Conservation (phyloP, 176 grass and related monocot genomes). For the Metroxylon sagu region DNA sequence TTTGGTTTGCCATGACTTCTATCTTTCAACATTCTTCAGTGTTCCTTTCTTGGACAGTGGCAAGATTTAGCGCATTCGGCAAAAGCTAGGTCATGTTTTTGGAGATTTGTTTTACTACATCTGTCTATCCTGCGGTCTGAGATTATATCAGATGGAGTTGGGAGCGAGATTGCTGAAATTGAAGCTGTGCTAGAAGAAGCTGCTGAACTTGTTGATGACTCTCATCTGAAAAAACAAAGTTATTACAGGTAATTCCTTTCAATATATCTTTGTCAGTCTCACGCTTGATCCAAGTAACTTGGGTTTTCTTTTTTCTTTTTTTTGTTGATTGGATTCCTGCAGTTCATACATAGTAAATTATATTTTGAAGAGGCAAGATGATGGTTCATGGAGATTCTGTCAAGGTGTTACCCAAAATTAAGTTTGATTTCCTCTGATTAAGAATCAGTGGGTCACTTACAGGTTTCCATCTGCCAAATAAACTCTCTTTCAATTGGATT, state of each 20-base stretch:
- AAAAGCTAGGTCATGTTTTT: constrained; percentile 61
- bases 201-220: constrained; percentile 77
- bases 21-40: background rate
- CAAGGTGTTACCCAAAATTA: constrained; percentile 40
- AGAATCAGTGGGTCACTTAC: background rate
- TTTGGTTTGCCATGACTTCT: constrained; percentile 3
- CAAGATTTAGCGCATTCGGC: constrained; percentile 51
- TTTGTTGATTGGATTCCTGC: constrained; percentile 19
- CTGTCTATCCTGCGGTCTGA: constrained; percentile 62
- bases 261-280: no score
- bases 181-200: constrained; percentile 81
- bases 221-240: constrained; percentile 58
- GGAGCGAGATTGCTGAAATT: constrained; percentile 64
- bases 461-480: no score
- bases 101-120: constrained; percentile 84
- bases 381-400: constrained; percentile 76
- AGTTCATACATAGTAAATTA: constrained; percentile 81
- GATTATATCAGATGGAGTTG: constrained; percentile 43
- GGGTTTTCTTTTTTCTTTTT: background rate
- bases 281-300: no score
- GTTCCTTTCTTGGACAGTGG: constrained; percentile 42
- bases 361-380: constrained; percentile 57
- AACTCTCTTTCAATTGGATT: no score
- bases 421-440: constrained; percentile 21
- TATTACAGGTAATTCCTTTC: constrained; percentile 56